phyloP scores from a whole-genome alignment of 805 yeast genomes.

The Pichia nanzhaoensis region DNA sequence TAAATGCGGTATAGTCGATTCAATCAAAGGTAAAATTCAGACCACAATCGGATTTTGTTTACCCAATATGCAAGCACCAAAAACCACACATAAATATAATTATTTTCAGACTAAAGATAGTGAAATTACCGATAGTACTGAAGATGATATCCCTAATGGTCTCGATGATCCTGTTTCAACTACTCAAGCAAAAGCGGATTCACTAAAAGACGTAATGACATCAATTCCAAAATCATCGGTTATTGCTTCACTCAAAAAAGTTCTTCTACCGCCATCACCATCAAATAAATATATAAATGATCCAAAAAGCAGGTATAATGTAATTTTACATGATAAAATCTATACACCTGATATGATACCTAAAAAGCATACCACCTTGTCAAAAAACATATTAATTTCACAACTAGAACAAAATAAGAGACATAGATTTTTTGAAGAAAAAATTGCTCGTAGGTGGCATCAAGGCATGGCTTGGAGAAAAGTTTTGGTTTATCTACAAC shows the following conservation, averaged over 20 bases:
- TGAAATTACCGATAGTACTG: slow-evolving; percentile 6
- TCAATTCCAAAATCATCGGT: slow-evolving; percentile 67
- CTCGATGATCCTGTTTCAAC: slow-evolving; percentile 10
- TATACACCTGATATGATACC: slow-evolving; percentile 57
- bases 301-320: slow-evolving; percentile 53
- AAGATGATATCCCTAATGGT: slow-evolving; percentile 13
- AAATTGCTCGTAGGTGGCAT: slow-evolving; percentile 87
- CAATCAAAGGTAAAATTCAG: slow-evolving; percentile 29
- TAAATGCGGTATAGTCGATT: slow-evolving; percentile 5
- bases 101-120: slow-evolving; percentile 26
- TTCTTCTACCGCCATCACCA: slow-evolving; percentile 78
- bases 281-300: slow-evolving; percentile 56
- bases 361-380: slow-evolving; percentile 23
- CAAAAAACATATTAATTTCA: slow-evolving; percentile 23
- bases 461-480: slow-evolving; percentile 81
- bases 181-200: slow-evolving; percentile 10
- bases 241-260: slow-evolving; percentile 68
- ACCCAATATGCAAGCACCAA: slow-evolving; percentile 22
- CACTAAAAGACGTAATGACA: slow-evolving; percentile 5
- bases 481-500: slow-evolving; percentile 75
- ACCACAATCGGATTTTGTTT: slow-evolving; percentile 40
- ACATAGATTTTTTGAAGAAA: slow-evolving; percentile 55
- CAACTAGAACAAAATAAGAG: slow-evolving; percentile 23
- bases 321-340: slow-evolving; percentile 75
- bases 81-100: slow-evolving; percentile 21